Evolutionary conservation across 2,329 filamentous ascomycete species (phyloP).

Genomic region (Neurospora sp.): DNA sequence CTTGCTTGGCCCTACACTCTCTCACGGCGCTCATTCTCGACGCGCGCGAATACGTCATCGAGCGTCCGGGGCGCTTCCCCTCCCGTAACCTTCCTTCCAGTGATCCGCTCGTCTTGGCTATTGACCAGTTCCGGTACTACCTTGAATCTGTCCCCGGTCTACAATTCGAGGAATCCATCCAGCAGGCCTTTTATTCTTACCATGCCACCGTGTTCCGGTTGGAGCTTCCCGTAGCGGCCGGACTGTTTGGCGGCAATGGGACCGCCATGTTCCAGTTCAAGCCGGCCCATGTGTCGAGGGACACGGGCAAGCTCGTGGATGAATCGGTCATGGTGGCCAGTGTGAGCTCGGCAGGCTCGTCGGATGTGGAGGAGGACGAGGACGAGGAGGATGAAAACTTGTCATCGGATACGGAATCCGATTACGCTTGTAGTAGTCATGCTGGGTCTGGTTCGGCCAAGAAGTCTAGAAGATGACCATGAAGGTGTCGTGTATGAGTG

Average conservation of each 20-base stretch:
- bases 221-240: background rate
- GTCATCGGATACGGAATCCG: background rate
- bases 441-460: background rate
- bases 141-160: background rate
- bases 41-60: background rate
- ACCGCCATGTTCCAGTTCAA: background rate
- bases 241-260: background rate
- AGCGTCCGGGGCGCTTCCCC: background rate
- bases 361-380: background rate
- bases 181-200: background rate
- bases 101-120: background rate
- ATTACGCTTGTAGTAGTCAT: background rate
- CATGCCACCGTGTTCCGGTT: background rate
- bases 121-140: background rate
- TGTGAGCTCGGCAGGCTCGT: background rate
- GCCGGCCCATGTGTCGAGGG: background rate
- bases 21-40: background rate
- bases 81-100: background rate
- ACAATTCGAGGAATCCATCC: background rate
- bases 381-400: background rate
- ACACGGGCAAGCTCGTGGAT: background rate
- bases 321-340: background rate
- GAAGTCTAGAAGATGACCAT: background rate
- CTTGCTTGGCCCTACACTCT: background rate
- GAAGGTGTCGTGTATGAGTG: background rate